These are phyloP conservation scores for Lenwebbia sp. DNA, from an alignment of 345 rosid species.

Conservation along the genomic window DNA sequence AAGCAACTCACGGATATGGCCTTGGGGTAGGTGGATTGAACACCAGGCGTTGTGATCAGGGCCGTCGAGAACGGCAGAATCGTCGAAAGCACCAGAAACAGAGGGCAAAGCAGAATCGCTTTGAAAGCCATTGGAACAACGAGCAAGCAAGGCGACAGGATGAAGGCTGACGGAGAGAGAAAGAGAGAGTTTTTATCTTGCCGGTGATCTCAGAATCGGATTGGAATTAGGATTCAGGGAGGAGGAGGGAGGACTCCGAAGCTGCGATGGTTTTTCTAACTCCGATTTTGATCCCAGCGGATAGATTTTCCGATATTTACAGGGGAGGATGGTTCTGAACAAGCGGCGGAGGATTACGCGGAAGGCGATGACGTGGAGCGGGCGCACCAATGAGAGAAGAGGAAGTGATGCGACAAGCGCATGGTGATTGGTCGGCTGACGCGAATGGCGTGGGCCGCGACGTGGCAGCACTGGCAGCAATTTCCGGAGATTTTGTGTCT, in stretches of 20 bases:
- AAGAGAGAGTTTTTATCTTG: neutral
- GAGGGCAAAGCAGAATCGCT: slow-evolving; percentile 1
- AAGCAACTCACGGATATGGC: slow-evolving; percentile 53
- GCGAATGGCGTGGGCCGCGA: neutral
- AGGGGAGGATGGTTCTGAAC: neutral
- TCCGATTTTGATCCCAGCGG: neutral
- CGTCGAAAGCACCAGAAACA: slow-evolving; percentile 26
- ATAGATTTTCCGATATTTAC: neutral
- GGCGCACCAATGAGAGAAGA: neutral
- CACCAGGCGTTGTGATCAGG: slow-evolving; percentile 28
- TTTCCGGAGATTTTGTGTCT: neutral
- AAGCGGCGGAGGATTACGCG: neutral
- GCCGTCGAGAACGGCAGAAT: slow-evolving; percentile 19
- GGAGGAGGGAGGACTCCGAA: neutral
- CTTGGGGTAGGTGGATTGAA: slow-evolving; percentile 43
- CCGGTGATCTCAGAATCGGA: neutral
- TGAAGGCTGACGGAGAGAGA: neutral
- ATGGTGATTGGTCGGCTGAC: neutral
- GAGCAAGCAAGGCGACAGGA: neutral
- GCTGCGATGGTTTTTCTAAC: neutral
- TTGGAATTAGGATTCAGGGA: neutral
- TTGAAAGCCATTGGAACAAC: neutral
- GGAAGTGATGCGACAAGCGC: neutral
- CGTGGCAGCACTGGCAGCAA: neutral
- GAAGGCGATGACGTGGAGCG: slow-evolving; percentile 39